phyloP scores from a whole-genome alignment of 306 rosid species.

The Casuarina cunninghamiana region DNA sequence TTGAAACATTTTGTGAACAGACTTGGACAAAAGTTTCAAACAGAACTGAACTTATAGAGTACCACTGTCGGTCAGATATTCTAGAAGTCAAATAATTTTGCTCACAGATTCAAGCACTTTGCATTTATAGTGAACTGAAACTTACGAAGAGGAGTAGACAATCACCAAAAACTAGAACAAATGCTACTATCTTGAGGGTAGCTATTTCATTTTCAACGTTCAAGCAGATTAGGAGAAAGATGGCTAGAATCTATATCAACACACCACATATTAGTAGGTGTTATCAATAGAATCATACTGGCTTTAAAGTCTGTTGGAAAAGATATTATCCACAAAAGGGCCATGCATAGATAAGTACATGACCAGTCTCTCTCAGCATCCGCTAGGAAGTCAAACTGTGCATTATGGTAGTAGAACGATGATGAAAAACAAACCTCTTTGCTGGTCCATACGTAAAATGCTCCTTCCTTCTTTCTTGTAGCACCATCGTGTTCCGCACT shows the following conservation, averaged over 20 bases:
- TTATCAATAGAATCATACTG: background rate
- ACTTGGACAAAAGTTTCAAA: background rate
- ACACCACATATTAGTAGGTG: background rate
- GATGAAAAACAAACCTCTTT: constrained; percentile 53
- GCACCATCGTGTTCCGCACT: constrained; percentile 87
- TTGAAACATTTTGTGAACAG: background rate
- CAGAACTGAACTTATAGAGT: background rate
- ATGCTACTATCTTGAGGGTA: background rate
- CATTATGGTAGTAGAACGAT: constrained; percentile 11
- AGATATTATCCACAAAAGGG: background rate
- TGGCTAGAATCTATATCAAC: background rate
- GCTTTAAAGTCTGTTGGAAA: background rate
- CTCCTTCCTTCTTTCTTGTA: constrained; percentile 80
- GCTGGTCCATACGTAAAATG: constrained; percentile 87
- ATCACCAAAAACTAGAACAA: background rate
- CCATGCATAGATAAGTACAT: background rate
- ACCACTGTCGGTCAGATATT: background rate
- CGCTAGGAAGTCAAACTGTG: background rate
- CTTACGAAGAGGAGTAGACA: background rate
- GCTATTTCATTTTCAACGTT: background rate
- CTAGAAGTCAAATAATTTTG: background rate
- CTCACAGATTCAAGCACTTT: background rate
- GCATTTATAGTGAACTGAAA: background rate
- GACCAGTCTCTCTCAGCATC: background rate
- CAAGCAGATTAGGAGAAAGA: background rate